Conservation (phyloP, 352 stramenopile genomes). For the Globisporangium cystogenes region DNA sequence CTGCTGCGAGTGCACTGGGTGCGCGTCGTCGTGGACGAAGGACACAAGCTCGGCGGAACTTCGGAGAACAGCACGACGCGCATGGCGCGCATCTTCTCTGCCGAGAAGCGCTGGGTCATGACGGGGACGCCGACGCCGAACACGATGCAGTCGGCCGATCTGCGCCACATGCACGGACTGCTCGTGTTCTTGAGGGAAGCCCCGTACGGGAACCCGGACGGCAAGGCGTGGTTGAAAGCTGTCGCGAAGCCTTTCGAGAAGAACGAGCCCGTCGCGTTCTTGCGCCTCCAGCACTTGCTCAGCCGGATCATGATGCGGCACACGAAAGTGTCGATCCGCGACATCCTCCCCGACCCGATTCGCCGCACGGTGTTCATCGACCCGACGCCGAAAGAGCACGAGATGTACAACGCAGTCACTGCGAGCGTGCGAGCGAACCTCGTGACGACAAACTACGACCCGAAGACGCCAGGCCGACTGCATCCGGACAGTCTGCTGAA, state of each 20-base stretch:
- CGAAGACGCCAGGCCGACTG: constrained; percentile 39
- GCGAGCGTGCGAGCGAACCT: constrained; percentile 62
- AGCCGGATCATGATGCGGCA: constrained; percentile 94
- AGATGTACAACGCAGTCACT: constrained; percentile 67
- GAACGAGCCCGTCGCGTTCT: constrained; percentile 46
- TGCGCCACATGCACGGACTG: constrained; percentile 89
- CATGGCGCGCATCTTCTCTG: constrained; percentile 76
- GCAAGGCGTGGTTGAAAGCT: constrained; percentile 69
- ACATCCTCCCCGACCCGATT: constrained; percentile 49
- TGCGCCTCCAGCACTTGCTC: constrained; percentile 80
- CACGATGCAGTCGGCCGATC: constrained; percentile 71
- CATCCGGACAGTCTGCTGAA: constrained; percentile 77
- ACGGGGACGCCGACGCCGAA: constrained; percentile 95
- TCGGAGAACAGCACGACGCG: constrained; percentile 63
- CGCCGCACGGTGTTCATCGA: constrained; percentile 49
- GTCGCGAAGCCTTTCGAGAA: constrained; percentile 72
- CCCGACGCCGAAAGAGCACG: constrained; percentile 60
- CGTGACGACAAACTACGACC: constrained; percentile 73
- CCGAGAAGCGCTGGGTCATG: constrained; percentile 94
- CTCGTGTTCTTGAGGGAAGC: constrained; percentile 89
- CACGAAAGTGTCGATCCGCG: constrained; percentile 88
- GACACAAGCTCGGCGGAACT: constrained; percentile 88
- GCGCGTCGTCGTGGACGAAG: constrained; percentile 94
- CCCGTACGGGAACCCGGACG: constrained; percentile 74
- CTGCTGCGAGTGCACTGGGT: constrained; percentile 75